Percentiles rank a stretch among this genome's conserved stretches.
phyloP scores from a whole-genome alignment of 352 stramenopile species.

The Thraustochytrium aureum region DNA sequence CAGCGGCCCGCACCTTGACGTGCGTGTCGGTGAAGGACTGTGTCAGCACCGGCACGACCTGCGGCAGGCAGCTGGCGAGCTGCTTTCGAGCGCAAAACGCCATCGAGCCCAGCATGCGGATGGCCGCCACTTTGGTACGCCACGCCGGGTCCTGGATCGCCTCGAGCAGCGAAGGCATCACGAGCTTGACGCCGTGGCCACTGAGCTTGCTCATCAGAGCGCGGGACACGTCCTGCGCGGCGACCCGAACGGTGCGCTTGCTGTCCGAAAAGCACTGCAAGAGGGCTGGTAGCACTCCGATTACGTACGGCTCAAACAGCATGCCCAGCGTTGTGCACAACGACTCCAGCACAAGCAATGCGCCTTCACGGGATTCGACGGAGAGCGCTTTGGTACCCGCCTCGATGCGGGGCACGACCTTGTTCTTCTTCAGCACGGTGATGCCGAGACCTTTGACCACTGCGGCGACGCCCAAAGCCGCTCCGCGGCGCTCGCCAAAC shows the following conservation, averaged over 20 bases:
- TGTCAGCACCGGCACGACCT: conserved; percentile 98
- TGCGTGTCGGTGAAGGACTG: conserved; percentile 97
- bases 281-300: conserved; percentile 97
- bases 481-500: conserved; percentile 68
- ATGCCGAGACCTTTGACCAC: conserved; percentile 99
- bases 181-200: conserved; percentile 97
- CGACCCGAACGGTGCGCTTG: conserved; percentile 93
- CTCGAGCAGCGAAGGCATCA: conserved; percentile 95
- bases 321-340: conserved; percentile 93
- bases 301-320: conserved; percentile 98
- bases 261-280: conserved; percentile 97
- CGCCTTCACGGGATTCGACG: conserved; percentile 74
- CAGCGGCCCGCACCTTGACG: conserved; percentile 95
- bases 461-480: conserved; percentile 95
- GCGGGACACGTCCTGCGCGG: conserved; percentile 87
- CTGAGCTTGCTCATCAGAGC: conserved; percentile 99
- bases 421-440: conserved; percentile 95
- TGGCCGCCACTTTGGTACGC: conserved; percentile 98
- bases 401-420: conserved; percentile 86
- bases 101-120: conserved; percentile 96
- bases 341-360: conserved; percentile 97
- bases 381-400: conserved; percentile 63
- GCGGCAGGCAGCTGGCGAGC: conserved; percentile 95
- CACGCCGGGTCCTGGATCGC: conserved; percentile 89
- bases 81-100: conserved; percentile 98